Percentiles rank a stretch among this genome's conserved stretches.
These are phyloP conservation scores for Athelia sp. DNA, from an alignment of 1,284 basidiomycete genomes.

Conservation along the genomic window DNA sequence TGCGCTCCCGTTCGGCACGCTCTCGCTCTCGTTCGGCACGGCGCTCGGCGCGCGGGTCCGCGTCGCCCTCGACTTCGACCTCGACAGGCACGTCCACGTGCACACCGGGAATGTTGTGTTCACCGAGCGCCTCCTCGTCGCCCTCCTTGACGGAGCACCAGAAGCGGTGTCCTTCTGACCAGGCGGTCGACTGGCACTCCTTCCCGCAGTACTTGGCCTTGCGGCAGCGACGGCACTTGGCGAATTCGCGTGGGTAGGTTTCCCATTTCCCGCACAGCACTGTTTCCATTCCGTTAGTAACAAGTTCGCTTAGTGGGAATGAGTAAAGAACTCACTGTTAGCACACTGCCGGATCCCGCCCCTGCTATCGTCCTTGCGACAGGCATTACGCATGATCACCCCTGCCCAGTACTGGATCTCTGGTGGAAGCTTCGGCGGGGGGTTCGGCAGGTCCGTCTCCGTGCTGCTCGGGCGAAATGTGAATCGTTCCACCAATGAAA, in stretches of 20 bases:
- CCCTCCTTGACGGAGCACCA: conserved; percentile 78
- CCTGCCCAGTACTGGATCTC: conserved; percentile 99
- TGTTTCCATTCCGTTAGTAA: no score
- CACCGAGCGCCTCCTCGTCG: conserved; percentile 45
- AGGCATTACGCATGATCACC: conserved; percentile 99
- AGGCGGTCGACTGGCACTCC: conserved; percentile 95
- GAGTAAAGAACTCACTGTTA: conserved; percentile 62
- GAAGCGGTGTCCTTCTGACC: conserved; percentile 95
- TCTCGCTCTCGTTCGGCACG: conserved; percentile 21
- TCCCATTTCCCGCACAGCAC: conserved; percentile 98
- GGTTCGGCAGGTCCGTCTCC: conserved; percentile 68
- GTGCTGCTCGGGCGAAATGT: conserved; percentile 87
- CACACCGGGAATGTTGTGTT: neutral
- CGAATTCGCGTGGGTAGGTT: conserved; percentile 89
- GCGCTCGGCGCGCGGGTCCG: conserved; percentile 15
- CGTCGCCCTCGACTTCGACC: conserved; percentile 4
- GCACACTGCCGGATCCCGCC: conserved; percentile 97
- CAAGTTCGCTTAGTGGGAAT: conserved; percentile 7
- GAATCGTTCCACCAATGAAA: conserved; percentile 94
- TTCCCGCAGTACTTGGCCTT: conserved; percentile 99
- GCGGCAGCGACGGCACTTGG: conserved; percentile 92
- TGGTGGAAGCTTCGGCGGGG: conserved; percentile 69
- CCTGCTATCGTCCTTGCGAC: conserved; percentile 90
- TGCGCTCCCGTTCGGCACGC: conserved; percentile 12
- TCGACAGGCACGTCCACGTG: neutral